Conservation (phyloP, 108 stramenopile species). For the Cyclostephanos tholiformis region DNA sequence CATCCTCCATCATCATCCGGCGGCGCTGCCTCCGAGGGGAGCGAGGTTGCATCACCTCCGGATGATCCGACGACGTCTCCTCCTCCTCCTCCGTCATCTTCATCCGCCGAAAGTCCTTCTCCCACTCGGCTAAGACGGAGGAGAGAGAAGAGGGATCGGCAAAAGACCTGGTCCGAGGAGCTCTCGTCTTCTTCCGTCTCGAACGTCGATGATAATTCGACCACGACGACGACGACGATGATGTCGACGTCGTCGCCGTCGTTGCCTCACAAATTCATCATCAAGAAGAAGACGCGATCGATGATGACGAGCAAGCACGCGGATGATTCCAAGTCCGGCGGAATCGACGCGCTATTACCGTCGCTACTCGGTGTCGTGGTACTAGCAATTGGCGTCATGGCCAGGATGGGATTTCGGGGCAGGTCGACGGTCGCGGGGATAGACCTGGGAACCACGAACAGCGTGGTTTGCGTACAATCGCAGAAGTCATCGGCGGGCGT, state of each 20-base stretch:
- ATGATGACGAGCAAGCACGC: constrained; percentile 50
- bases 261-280: constrained; percentile 18
- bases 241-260: neutral
- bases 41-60: neutral
- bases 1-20: neutral
- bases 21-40: neutral
- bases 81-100: neutral
- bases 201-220: neutral
- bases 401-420: constrained; percentile 85
- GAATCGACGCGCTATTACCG: constrained; percentile 77
- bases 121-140: constrained; percentile 4
- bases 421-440: constrained; percentile 82
- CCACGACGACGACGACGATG: neutral
- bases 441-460: constrained; percentile 88
- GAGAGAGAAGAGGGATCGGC: constrained; percentile 27
- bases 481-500: constrained; percentile 63
- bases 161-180: constrained; percentile 30
- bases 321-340: constrained; percentile 60
- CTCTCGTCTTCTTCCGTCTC: neutral
- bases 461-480: constrained; percentile 84
- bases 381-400: constrained; percentile 69
- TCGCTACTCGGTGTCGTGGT: constrained; percentile 71
- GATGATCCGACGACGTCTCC: neutral
- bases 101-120: neutral
- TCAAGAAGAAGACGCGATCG: constrained; percentile 51